Conservation (phyloP, 768 basidiomycete genomes). For the Cystobasidium onofrii region DNA sequence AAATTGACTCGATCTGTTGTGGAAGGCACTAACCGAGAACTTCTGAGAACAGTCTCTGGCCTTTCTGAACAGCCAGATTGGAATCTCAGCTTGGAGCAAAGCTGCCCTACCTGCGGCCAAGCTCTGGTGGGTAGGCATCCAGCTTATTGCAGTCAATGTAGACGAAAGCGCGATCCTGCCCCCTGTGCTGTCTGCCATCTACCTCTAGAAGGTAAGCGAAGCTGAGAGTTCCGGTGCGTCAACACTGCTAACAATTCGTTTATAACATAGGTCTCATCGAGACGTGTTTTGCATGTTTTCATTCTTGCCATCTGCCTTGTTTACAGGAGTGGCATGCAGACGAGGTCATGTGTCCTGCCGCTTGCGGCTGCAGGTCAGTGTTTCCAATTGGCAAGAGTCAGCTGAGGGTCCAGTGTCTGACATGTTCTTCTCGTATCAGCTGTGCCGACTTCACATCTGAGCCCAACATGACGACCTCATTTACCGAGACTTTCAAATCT, state of each 20-base stretch:
- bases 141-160: slow-evolving; percentile 15
- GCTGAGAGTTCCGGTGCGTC: too few relatives aligned
- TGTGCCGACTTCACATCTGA: slow-evolving; percentile 4
- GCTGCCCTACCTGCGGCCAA: slow-evolving; percentile 9
- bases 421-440: too few relatives aligned
- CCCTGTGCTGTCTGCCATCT: slow-evolving; percentile 25
- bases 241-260: too few relatives aligned
- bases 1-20: slow-evolving; percentile 8
- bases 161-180: neutral
- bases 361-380: slow-evolving; percentile 17
- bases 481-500: slow-evolving; percentile 10
- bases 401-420: too few relatives aligned
- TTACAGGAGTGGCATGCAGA: slow-evolving; percentile 8
- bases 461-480: neutral
- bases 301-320: slow-evolving; percentile 12
- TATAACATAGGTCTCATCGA: slow-evolving; percentile 13
- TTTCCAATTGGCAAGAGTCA: too few relatives aligned
- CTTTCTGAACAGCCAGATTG: neutral
- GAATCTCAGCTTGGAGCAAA: neutral
- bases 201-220: slow-evolving; percentile 7
- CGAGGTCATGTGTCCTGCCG: slow-evolving; percentile 14
- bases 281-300: slow-evolving; percentile 18
- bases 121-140: neutral
- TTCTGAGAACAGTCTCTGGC: neutral
- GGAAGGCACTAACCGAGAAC: neutral